phyloP scores from a whole-genome alignment of 352 stramenopile species.

The Pythium scleroteichum region DNA sequence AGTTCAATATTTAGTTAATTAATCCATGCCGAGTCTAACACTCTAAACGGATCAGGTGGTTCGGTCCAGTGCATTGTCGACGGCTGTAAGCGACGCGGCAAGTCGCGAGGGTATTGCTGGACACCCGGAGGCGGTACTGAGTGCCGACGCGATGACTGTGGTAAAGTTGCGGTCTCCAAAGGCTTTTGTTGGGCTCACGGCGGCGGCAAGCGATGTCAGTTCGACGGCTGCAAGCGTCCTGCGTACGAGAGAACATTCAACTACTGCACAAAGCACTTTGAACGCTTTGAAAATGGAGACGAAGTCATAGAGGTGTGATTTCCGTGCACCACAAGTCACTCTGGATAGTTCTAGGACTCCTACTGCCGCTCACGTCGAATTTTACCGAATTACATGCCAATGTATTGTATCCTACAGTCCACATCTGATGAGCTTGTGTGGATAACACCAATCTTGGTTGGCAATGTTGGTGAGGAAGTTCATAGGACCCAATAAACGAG shows the following conservation, averaged over 20 bases:
- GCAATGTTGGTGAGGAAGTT: too few relatives aligned
- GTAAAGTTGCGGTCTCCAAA: slow-evolving; percentile 32
- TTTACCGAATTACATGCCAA: too few relatives aligned
- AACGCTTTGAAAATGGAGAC: slow-evolving; percentile 12
- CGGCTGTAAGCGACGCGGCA: slow-evolving; percentile 23
- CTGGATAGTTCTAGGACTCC: too few relatives aligned
- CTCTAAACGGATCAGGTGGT: slow-evolving; percentile 22
- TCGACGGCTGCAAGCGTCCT: slow-evolving; percentile 33
- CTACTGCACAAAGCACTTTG: slow-evolving; percentile 12
- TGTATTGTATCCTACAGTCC: too few relatives aligned
- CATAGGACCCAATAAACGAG: too few relatives aligned
- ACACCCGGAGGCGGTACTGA: slow-evolving; percentile 9
- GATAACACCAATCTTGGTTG: too few relatives aligned
- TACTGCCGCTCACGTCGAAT: too few relatives aligned
- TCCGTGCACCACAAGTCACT: background rate
- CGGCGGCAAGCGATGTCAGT: slow-evolving; percentile 36
- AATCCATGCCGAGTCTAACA: too few relatives aligned
- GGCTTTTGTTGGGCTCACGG: slow-evolving; percentile 39
- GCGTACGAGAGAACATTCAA: slow-evolving; percentile 33
- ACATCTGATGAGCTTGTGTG: too few relatives aligned
- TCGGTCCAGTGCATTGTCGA: slow-evolving; percentile 40
- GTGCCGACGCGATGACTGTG: slow-evolving; percentile 18
- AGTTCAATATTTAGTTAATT: background rate
- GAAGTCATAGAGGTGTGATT: slow-evolving; percentile 12
- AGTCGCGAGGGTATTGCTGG: slow-evolving; percentile 10